Base-by-base conservation (phyloP, 139 green algal genomes). In the Chlamydomonas urium region DNA sequence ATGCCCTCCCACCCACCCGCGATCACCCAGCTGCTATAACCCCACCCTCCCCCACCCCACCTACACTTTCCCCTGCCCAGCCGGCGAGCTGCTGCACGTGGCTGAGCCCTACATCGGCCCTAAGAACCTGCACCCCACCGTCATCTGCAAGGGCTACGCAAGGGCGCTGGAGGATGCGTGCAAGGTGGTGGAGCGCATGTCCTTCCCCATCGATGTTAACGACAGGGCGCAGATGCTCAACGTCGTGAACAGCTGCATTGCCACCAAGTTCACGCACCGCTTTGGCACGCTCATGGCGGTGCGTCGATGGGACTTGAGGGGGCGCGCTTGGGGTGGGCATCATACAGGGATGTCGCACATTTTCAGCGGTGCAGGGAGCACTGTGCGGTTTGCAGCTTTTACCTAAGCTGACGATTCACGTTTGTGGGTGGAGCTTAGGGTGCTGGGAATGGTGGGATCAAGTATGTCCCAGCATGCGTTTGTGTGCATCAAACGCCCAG, bases 241-340 rank as follows among this genome's bases (percentile, higher is more conserved):
- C 33, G 94, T 99, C 28, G 87, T 99, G 21, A 88, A 91, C 79
- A 91, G 75, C 77, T 98, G 90, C 81, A 95, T 99, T 28, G 95
- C 92, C 38, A 99, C 95, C 33, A 99, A 99, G 81, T 99, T 97
- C 88, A 98, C 95, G 19, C 81, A 82, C 38, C 84, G 93, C 19
- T 98, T 98, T 63, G 95, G 95, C 33, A 85, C 75, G 1, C 85
- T 99, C 38, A 96, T 99, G 79, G 85, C 94, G 77, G 88, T 92
- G 69, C 24, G 85, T 69, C 10, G 26, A n/a, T n/a, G n/a, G n/a
- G n/a, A n/a, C n/a, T n/a, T n/a, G n/a, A n/a, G n/a, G n/a, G n/a
- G n/a, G n/a, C n/a, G n/a, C n/a, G n/a, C n/a, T n/a, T n/a, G n/a
- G n/a, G n/a, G n/a, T n/a, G n/a, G n/a, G n/a, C n/a, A n/a, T n/a